These are phyloP conservation scores for Trichoderma atrobrunneum DNA, from an alignment of 2,329 filamentous ascomycete genomes.

Conservation along the genomic window DNA sequence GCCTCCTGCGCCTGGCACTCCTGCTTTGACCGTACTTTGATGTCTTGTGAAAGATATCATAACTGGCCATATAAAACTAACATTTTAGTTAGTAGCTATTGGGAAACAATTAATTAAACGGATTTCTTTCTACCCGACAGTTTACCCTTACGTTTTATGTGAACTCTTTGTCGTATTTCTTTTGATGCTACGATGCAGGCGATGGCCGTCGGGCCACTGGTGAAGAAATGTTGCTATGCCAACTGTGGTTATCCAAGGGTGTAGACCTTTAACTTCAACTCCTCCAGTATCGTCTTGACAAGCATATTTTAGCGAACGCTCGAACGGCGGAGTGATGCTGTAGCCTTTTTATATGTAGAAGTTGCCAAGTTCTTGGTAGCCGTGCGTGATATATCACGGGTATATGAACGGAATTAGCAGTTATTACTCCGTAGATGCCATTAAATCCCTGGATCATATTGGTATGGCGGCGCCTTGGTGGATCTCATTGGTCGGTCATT, in stretches of 20 bases:
- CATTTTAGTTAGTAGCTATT: neutral
- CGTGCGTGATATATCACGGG: neutral
- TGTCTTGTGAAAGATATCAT: neutral
- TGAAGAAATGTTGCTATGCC: too few species aligned
- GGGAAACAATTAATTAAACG: neutral
- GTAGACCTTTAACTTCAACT: too few species aligned
- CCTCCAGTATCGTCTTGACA: too few species aligned
- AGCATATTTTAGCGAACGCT: too few species aligned
- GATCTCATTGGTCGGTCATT: neutral
- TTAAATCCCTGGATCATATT: neutral
- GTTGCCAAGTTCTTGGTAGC: neutral
- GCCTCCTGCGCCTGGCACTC: neutral
- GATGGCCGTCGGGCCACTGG: too few species aligned
- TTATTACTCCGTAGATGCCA: neutral
- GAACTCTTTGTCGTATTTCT: too few species aligned
- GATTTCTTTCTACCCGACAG: too few species aligned
- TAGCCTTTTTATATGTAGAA: neutral
- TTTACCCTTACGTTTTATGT: too few species aligned
- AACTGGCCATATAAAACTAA: neutral
- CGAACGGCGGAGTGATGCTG: too few species aligned
- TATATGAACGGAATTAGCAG: neutral
- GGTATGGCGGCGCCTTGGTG: neutral
- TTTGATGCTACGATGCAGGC: too few species aligned
- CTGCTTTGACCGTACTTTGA: neutral
- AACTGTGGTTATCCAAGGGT: too few species aligned